A percentile compares a stretch with the other conserved stretches of the same genome.
Evolutionary conservation across 495 filamentous ascomycete genomes (phyloP).

Genomic region (Aspergillus funiculosus): DNA sequence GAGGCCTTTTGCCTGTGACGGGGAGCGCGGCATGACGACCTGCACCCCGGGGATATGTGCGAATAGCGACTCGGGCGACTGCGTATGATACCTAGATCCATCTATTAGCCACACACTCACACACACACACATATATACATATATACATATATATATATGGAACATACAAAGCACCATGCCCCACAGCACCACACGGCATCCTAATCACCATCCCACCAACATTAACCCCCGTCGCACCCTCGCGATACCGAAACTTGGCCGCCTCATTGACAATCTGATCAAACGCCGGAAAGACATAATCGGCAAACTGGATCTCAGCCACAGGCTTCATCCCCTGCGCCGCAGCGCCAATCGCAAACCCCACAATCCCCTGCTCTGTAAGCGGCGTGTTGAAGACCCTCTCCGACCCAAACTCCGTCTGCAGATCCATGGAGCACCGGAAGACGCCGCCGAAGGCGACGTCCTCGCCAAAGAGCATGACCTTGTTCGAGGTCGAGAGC

Average conservation of each 20-base stretch:
- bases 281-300: slow-evolving; percentile 95
- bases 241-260: slow-evolving; percentile 84
- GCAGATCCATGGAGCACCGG: slow-evolving; percentile 85
- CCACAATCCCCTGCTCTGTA: slow-evolving; percentile 89
- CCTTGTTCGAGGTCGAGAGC: slow-evolving; percentile 75
- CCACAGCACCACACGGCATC: slow-evolving; percentile 92
- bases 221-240: slow-evolving; percentile 63
- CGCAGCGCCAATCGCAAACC: slow-evolving; percentile 86
- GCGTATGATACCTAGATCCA: slow-evolving; percentile 69
- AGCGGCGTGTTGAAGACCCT: slow-evolving; percentile 96
- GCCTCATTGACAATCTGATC: slow-evolving; percentile 98
- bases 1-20: slow-evolving; percentile 87
- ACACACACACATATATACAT: not conserved
- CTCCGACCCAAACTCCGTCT: slow-evolving; percentile 77
- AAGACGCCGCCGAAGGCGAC: slow-evolving; percentile 97
- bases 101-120: slow-evolving; percentile 7
- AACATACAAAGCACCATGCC: slow-evolving; percentile 82
- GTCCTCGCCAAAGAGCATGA: slow-evolving; percentile 92
- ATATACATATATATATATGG: not conserved
- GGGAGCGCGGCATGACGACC: slow-evolving; percentile 86
- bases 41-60: slow-evolving; percentile 85
- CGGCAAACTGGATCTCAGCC: slow-evolving; percentile 96
- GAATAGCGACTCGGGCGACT: slow-evolving; percentile 89
- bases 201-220: slow-evolving; percentile 78
- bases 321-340: slow-evolving; percentile 89